Percentiles rank a stretch among this genome's conserved stretches.
Conservation (phyloP, 2,329 filamentous ascomycete species). For the Penicillium sp. region DNA sequence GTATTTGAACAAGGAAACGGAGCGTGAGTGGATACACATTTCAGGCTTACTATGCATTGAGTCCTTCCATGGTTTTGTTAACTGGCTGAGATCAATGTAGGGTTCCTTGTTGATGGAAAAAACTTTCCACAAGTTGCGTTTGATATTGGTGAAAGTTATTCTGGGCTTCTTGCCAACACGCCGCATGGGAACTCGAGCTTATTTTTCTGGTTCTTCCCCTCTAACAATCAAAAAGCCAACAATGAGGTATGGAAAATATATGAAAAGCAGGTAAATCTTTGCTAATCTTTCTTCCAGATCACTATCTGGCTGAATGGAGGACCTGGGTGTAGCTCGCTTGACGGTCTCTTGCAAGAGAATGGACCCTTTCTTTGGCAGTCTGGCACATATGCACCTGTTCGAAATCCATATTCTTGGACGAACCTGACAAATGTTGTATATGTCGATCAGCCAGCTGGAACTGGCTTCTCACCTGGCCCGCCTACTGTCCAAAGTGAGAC, state of each 20-base stretch:
- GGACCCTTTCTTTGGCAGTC: conserved; percentile 69
- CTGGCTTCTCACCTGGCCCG: conserved; percentile 67
- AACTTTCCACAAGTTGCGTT: conserved; percentile 66
- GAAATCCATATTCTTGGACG: conserved; percentile 69
- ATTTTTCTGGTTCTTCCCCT: conserved; percentile 52
- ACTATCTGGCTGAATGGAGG: conserved; percentile 51
- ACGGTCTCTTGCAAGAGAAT: conserved; percentile 71
- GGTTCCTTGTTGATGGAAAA: conserved; percentile 63
- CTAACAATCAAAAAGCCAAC: conserved; percentile 39
- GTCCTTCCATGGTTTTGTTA: conserved; percentile 30
- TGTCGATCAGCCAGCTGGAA: conserved; percentile 49
- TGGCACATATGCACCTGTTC: conserved; percentile 62
- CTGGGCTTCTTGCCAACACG: conserved; percentile 53
- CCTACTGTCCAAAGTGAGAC: conserved; percentile 64
- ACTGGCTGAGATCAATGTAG: conserved; percentile 41
- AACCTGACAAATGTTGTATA: conserved; percentile 73
- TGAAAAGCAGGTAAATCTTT: not conserved
- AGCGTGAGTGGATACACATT: conserved; percentile 7
- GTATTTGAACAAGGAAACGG: conserved; percentile 14
- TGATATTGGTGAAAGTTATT: conserved; percentile 56
- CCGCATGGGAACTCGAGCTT: conserved; percentile 43
- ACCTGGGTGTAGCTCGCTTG: conserved; percentile 57
- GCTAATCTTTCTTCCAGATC: conserved; percentile 20
- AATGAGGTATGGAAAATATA: conserved; percentile 34
- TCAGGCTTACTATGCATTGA: conserved; percentile 36